Base-by-base conservation (phyloP, 2,329 filamentous ascomycete genomes). In the Cyclaneusma minus region DNA sequence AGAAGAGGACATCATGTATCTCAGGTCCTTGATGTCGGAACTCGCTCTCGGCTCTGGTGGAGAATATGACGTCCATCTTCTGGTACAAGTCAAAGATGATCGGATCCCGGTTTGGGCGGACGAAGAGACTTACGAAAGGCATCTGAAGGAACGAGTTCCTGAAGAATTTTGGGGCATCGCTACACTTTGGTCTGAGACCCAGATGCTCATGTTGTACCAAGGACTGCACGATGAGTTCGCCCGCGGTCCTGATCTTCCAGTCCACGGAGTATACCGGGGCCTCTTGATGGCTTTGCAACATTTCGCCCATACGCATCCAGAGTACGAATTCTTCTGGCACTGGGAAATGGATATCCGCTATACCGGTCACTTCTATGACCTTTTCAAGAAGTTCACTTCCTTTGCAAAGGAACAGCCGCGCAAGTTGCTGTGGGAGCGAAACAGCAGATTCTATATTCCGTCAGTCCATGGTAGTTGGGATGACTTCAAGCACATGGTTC, bases 271-370 rank as follows among this genome's bases (percentile, higher is more conserved):
- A 6, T 95, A 95, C 54, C 78, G 89, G 27, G 85, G 82, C 29
- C 69, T 89, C 7, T 83, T 84, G 42, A 92, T 95, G 82, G 83
- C 85, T 0, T 74, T 95, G 58, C 85, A 94, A 45, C 80, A 87
- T 50, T 95, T 95, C 48, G 81, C 85, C 5, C 73, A 85, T 44
- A 67, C 71, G 41, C 84, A 93, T 50, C 79, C 81, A 1, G 84
- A 92, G 48, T 93, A 85, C 44, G 82, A 91, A 24, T 81, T 73
- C 53, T 83, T 84, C 51, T 93, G 84, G 84, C 81, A 92, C 38
- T 91, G 84, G 81, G 84, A 93, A 50, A 87, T 92, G 75, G 84
- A 93, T 43, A 71, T 85, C 22, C 74, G 83, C 16, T 92, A 91
- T 49, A 89, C 79, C 0, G 83, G 84, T 18, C 83, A 93, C 51